phyloP scores from a whole-genome alignment of 768 basidiomycete species.

The Rubroboletus satanas region DNA sequence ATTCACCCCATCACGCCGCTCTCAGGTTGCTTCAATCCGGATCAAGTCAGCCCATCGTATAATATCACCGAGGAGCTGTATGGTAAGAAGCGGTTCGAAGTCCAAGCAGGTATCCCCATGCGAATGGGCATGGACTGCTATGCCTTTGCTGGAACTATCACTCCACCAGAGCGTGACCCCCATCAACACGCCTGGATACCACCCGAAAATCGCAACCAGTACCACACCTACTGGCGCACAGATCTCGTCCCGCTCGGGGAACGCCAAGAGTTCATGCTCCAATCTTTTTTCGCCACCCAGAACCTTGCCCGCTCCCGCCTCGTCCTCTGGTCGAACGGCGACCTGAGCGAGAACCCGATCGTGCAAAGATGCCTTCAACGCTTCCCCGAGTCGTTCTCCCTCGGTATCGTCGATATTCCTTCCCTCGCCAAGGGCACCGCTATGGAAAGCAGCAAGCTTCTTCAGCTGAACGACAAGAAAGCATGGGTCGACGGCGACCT shows the following conservation, averaged over 20 bases:
- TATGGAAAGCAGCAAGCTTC: constrained; percentile 57
- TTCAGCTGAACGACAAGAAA: constrained; percentile 64
- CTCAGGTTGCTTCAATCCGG: constrained; percentile 69
- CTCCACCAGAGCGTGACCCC: constrained; percentile 17
- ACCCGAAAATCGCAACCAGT: constrained; percentile 53
- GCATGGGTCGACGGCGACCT: constrained; percentile 97
- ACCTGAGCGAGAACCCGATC: constrained; percentile 52
- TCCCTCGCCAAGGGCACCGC: constrained; percentile 71
- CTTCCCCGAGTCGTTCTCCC: constrained; percentile 68
- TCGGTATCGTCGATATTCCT: constrained; percentile 65
- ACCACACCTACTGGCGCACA: constrained; percentile 92
- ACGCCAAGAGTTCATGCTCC: constrained; percentile 86
- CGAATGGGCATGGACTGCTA: constrained; percentile 87
- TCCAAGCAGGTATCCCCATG: constrained; percentile 79
- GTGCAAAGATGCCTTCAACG: constrained; percentile 55
- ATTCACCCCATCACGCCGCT: constrained; percentile 63
- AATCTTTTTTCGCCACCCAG: constrained; percentile 93
- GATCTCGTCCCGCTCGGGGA: constrained; percentile 77
- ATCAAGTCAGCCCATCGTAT: constrained; percentile 59
- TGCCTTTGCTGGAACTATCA: constrained; percentile 82
- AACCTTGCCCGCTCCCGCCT: constrained; percentile 60
- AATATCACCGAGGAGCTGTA: constrained; percentile 62
- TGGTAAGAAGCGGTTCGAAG: constrained; percentile 60
- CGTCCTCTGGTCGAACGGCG: constrained; percentile 90
- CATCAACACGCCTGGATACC: constrained; percentile 20